Evolutionary conservation across 2,329 filamentous ascomycete species (phyloP), one percentile per base, ranked within the genome.

Genomic region (Lomentospora prolificans): DNA sequence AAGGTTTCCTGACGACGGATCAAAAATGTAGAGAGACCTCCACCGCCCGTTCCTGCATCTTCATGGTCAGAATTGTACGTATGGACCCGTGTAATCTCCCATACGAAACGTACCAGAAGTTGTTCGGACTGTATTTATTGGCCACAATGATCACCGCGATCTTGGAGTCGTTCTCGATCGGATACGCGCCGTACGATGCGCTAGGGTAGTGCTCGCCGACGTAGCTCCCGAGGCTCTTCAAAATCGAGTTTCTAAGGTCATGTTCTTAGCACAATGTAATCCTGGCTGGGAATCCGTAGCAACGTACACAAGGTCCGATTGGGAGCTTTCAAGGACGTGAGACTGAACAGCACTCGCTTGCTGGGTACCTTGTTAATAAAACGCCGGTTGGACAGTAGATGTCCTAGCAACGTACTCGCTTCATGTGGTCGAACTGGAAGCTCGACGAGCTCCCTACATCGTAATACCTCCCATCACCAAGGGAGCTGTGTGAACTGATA

Each of bases 101-200:
- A 4, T 22, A n/a, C 27, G 28, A 6, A 25, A 53, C 72, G 44
- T 75, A 90, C 90, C 94, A 97, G 79, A 90, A 99, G 78, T 99
- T 99, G 69, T 91, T 90, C 6, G 95, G 94, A 65, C 89, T 95
- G 76, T 97, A 97, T 72, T 96, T 96, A 77, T 94, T 96, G 57
- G 91, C 89, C 51, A 96, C 91, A 53, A 96, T 83, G 55, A 95
- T 72, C 60, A 96, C 77, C 51, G 90, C 89, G 58, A 97, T 72
- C 63, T 85, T 83, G 27, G 81, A 80, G 68, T 92, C 88, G 60
- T 86, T 77, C 63, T 89, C 82, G 62, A 83, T 84, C 9, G 92
- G 89, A 69, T 89, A 96, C 51, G 89, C 89, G 61, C 91, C 90
- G 62, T 87, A 86, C 10, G 87, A 84, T 55, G 86, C 87, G 64